phyloP scores from a whole-genome alignment of 2,329 filamentous ascomycete species.

The Arthrobotrys pseudoclavata region DNA sequence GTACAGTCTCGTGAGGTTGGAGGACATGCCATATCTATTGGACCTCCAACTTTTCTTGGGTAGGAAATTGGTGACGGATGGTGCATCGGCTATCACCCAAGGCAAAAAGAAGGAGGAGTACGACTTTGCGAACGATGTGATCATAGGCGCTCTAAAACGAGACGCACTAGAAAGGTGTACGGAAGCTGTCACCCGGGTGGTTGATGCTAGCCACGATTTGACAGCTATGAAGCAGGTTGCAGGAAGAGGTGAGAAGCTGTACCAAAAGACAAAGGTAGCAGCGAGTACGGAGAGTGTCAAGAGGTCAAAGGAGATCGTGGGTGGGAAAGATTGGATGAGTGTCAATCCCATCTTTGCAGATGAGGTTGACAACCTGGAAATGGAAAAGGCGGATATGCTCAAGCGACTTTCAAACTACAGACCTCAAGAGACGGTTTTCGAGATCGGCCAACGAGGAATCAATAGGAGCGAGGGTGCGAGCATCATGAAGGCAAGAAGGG shows the following conservation, averaged over 20 bases:
- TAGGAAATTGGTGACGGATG: slow-evolving; percentile 77
- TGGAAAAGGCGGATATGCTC: slow-evolving; percentile 85
- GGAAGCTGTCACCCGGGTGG: slow-evolving; percentile 85
- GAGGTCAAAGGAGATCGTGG: slow-evolving; percentile 81
- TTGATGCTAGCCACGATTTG: slow-evolving; percentile 82
- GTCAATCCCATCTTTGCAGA: slow-evolving; percentile 85
- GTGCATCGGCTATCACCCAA: slow-evolving; percentile 74
- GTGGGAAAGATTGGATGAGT: slow-evolving; percentile 78
- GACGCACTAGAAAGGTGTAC: slow-evolving; percentile 80
- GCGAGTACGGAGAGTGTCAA: slow-evolving; percentile 92
- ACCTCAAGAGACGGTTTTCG: slow-evolving; percentile 95
- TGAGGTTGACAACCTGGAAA: slow-evolving; percentile 75
- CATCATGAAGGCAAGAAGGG: slow-evolving; percentile 79
- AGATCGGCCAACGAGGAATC: slow-evolving; percentile 82
- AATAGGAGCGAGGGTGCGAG: slow-evolving; percentile 77
- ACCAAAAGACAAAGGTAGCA: slow-evolving; percentile 88
- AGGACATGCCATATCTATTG: slow-evolving; percentile 90
- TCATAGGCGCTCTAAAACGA: slow-evolving; percentile 81
- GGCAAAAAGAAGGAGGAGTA: slow-evolving; percentile 68
- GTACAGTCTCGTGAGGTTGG: slow-evolving; percentile 89
- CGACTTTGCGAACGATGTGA: slow-evolving; percentile 83
- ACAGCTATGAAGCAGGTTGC: slow-evolving; percentile 79
- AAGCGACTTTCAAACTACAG: slow-evolving; percentile 89
- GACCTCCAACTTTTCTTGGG: slow-evolving; percentile 95
- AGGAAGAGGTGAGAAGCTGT: slow-evolving; percentile 90